Evolutionary conservation across 345 rosid species (phyloP).

Genomic region (Citrus glauca): DNA sequence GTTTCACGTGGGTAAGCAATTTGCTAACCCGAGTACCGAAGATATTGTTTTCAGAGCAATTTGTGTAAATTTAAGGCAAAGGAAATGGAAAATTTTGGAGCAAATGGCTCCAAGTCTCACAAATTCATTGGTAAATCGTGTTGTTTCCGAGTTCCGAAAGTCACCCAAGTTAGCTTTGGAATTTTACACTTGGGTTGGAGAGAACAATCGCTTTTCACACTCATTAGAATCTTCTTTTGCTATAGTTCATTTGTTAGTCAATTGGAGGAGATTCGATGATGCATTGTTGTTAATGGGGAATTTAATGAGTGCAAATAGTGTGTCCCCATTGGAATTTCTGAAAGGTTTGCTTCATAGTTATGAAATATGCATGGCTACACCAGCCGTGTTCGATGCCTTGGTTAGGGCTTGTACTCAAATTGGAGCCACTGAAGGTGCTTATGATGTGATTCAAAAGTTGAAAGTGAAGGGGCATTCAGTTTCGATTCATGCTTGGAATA

Average conservation of each 20-base stretch:
- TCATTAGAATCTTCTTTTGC: conserved; percentile 41
- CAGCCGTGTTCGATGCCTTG: conserved; percentile 58
- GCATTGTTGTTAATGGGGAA: conserved; percentile 39
- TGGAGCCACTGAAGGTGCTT: conserved; percentile 45
- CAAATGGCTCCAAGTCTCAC: conserved; percentile 39
- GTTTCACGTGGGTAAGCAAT: conserved; percentile 41
- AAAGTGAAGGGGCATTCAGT: conserved; percentile 36
- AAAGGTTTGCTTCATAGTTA: conserved; percentile 43
- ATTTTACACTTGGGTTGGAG: conserved; percentile 50
- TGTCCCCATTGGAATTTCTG: conserved; percentile 41
- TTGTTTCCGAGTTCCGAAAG: conserved; percentile 44
- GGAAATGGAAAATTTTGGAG: conserved; percentile 59
- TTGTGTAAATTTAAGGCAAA: conserved; percentile 54
- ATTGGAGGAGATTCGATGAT: conserved; percentile 44
- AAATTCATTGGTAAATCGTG: conserved; percentile 36
- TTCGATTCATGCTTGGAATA: conserved; percentile 65
- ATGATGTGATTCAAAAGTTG: conserved; percentile 43
- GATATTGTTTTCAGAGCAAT: conserved; percentile 49
- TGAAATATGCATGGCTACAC: conserved; percentile 32
- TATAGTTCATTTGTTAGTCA: conserved; percentile 50
- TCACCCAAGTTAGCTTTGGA: conserved; percentile 57
- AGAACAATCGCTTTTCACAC: conserved; percentile 17
- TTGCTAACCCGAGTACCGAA: conserved; percentile 36
- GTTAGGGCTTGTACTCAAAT: conserved; percentile 57
- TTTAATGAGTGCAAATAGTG: conserved; percentile 35